A percentile compares a stretch with the other conserved stretches of the same genome.
Evolutionary conservation across 2,329 filamentous ascomycete genomes (phyloP).

Genomic region (Colletotrichum incanum): DNA sequence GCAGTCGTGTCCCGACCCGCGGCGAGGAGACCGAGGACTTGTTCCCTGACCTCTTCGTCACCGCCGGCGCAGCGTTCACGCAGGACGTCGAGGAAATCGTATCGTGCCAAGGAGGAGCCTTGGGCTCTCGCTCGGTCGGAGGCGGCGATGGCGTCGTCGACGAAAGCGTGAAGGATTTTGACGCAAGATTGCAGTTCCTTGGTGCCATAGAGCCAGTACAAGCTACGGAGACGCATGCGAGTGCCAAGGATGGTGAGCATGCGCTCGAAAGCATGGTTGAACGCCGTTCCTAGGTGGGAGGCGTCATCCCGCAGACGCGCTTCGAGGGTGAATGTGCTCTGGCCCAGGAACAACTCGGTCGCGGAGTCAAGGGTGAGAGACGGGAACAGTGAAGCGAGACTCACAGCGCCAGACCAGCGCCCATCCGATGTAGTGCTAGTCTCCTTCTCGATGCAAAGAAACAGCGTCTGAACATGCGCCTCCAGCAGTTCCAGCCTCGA

Average conservation of each 20-base stretch:
- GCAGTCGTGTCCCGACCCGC: constrained; percentile 48
- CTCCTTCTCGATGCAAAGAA: constrained; percentile 32
- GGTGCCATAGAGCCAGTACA: constrained; percentile 36
- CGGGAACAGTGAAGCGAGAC: constrained; percentile 25
- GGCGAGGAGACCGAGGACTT: constrained; percentile 37
- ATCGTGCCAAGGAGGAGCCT: constrained; percentile 27
- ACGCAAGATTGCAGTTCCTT: constrained; percentile 12
- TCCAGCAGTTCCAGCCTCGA: constrained; percentile 58
- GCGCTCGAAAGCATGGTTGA: constrained; percentile 36
- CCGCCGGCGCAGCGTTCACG: constrained; percentile 30
- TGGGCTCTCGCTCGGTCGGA: constrained; percentile 5
- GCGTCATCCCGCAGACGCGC: constrained; percentile 22
- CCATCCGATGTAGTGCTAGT: not conserved
- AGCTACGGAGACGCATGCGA: constrained; percentile 32
- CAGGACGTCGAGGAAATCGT: constrained; percentile 45
- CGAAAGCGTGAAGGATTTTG: constrained; percentile 28
- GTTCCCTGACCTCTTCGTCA: constrained; percentile 29
- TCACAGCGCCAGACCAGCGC: constrained; percentile 12
- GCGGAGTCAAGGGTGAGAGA: constrained; percentile 36
- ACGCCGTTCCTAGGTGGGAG: constrained; percentile 24
- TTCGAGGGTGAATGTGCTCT: constrained; percentile 31
- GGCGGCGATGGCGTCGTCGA: constrained; percentile 43
- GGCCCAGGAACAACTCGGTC: constrained; percentile 36
- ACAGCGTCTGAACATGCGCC: constrained; percentile 56
- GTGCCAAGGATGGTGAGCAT: constrained; percentile 34